Evolutionary conservation across 257 asterid genomes (phyloP).

Genomic region (Forsythia viridissima): DNA sequence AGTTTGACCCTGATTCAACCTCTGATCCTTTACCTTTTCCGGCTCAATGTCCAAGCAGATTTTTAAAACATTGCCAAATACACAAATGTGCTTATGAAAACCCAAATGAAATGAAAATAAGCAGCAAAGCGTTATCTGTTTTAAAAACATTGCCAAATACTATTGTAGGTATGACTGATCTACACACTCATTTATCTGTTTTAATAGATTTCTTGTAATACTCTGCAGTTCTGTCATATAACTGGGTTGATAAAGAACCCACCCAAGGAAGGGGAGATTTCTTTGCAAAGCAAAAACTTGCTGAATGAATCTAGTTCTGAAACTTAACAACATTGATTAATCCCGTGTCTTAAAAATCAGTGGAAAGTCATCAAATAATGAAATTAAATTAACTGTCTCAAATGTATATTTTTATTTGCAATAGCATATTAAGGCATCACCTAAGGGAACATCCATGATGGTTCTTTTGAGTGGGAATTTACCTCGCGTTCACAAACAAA

Average conservation of each 20-base stretch:
- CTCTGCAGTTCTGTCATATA: not conserved
- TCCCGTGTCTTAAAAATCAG: not conserved
- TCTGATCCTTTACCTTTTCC: not conserved
- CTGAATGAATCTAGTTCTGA: not conserved
- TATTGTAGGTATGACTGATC: not conserved
- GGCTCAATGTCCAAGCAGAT: not conserved
- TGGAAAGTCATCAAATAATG: conserved; percentile 13
- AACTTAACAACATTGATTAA: not conserved
- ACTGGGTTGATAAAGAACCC: not conserved
- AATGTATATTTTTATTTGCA: conserved; percentile 12
- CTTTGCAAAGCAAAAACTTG: not conserved
- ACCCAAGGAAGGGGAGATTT: not conserved
- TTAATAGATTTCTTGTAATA: not conserved
- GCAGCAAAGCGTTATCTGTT: not conserved
- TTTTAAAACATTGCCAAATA: not conserved
- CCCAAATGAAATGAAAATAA: not conserved
- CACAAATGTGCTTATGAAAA: conserved; percentile 14
- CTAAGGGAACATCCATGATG: conserved; percentile 17
- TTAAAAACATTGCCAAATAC: not conserved
- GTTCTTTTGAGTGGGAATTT: not conserved
- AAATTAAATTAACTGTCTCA: conserved; percentile 15
- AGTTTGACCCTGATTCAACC: not conserved
- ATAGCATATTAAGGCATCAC: conserved; percentile 26
- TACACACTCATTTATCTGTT: not conserved
- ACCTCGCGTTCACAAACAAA: conserved; percentile 3